Evolutionary conservation across 345 rosid genomes (phyloP).

Genomic region (Sapria himalayana): DNA sequence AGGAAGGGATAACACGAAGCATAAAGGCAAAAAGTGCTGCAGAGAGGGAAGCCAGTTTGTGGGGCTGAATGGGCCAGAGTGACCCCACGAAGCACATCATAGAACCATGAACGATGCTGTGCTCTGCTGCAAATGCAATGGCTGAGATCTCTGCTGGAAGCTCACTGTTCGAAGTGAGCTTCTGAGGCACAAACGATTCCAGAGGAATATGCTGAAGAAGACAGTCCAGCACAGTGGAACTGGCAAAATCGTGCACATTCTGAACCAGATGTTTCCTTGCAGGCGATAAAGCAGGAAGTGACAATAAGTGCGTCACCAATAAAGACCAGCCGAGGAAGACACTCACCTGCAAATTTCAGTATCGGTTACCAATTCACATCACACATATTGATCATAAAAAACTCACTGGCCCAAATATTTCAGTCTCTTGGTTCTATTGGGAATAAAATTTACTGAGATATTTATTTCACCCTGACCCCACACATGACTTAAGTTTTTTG

Average conservation of each 20-base stretch:
- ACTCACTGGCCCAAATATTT: too few species aligned
- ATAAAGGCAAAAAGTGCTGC: conserved; percentile 75
- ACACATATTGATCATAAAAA: too few species aligned
- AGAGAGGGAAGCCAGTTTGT: conserved; percentile 57
- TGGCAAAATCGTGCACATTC: conserved; percentile 49
- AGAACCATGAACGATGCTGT: conserved; percentile 44
- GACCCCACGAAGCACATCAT: conserved; percentile 48
- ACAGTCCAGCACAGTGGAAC: conserved; percentile 51
- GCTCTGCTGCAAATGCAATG: conserved; percentile 51
- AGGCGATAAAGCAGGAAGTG: conserved; percentile 41
- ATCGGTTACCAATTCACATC: too few species aligned
- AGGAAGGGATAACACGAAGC: conserved; percentile 82
- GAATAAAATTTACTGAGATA: too few species aligned
- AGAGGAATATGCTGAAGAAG: conserved; percentile 81
- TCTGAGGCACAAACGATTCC: conserved; percentile 28
- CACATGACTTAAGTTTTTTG: too few species aligned
- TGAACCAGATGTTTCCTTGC: conserved; percentile 59
- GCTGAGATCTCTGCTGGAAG: conserved; percentile 30
- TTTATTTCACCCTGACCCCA: too few species aligned
- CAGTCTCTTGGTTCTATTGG: too few species aligned
- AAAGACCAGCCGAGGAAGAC: conserved; percentile 72
- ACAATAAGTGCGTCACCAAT: conserved; percentile 54
- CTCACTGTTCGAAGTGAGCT: conserved; percentile 47
- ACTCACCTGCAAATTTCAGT: conserved; percentile 45
- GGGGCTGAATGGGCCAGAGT: conserved; percentile 57